Evolutionary conservation across 140 eudicot genomes (phyloP), one percentile per base, ranked within the genome.

Genomic region (Senecio squalidus): DNA sequence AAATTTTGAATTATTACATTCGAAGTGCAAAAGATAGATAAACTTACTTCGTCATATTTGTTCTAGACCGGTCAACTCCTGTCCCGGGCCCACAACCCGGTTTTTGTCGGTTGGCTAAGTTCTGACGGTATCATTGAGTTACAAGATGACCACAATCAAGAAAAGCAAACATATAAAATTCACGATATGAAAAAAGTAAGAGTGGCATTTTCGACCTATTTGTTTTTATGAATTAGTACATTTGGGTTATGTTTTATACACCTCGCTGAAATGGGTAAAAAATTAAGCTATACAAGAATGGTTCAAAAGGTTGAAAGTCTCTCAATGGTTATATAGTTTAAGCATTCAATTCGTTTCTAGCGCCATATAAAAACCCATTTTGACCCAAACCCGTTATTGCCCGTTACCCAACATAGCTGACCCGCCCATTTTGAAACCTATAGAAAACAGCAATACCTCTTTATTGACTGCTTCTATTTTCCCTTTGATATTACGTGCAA

Each of bases 71-170:
- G 66, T 89, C 96, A 31, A 84, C 80, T 14, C 92, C 95, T 6
- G 95, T 84, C 29, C 96, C 96, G 30, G 84, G 84, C 39, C 82
- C 96, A 71, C 96, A 89, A 10, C 95, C 95, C 7, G 92, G 86
- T 65, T 84, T 84, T 68, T 84, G 80, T 22, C 95, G 84, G 67
- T 84, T 82, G 23, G 80, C 82, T 33, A 89, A 62, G 74, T 89
- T 89, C 96, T 89, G 77, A 3, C 16, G 24, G 26, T 39, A 50
- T 6, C 26, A 29, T n/a, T 31, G 51, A 25, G 48, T 72, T 34
- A 40, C 13, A 70, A 1, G 28, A 60, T 11, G 20, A 26, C 14
- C 9, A 14, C 7, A n/a, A n/a, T n/a, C n/a, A n/a, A n/a, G n/a
- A n/a, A n/a, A n/a, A n/a, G n/a, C n/a, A n/a, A n/a, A n/a, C n/a